Conservation (phyloP, 1,139 yeast genomes). For the Yamadazyma epiphylla region DNA sequence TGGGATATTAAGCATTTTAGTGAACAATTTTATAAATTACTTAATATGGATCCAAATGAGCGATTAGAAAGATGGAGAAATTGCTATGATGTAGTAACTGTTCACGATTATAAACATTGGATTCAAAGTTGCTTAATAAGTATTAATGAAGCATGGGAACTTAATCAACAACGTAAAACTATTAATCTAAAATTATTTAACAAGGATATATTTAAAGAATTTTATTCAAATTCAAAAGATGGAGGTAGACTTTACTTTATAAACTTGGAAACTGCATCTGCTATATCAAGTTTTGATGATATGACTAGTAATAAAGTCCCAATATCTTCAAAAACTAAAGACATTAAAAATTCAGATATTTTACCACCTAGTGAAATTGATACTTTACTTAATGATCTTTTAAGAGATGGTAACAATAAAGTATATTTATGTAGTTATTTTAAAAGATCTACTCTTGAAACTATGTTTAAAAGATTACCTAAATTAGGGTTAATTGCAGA, state of each 20-base stretch:
- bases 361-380: slow-evolving; percentile 49
- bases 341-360: slow-evolving; percentile 26
- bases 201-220: slow-evolving; percentile 29
- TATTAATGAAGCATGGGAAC: slow-evolving; percentile 62
- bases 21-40: slow-evolving; percentile 54
- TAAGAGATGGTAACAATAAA: slow-evolving; percentile 48
- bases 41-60: slow-evolving; percentile 61
- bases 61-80: slow-evolving; percentile 58
- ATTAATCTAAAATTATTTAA: slow-evolving; percentile 24
- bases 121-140: slow-evolving; percentile 53
- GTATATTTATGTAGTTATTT: slow-evolving; percentile 72
- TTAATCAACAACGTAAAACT: slow-evolving; percentile 35
- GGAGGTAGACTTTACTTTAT: slow-evolving; percentile 52
- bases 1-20: slow-evolving; percentile 78
- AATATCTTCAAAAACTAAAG: slow-evolving; percentile 12
- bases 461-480: slow-evolving; percentile 63
- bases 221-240: slow-evolving; percentile 27
- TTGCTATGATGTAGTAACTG: slow-evolving; percentile 54
- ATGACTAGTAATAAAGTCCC: slow-evolving; percentile 11
- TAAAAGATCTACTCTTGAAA: slow-evolving; percentile 60
- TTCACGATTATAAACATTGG: slow-evolving; percentile 78
- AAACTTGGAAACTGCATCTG: slow-evolving; percentile 45
- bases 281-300: slow-evolving; percentile 19
- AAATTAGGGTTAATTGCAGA: slow-evolving; percentile 84
- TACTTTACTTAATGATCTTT: slow-evolving; percentile 45